Evolutionary conservation across 306 rosid species (phyloP), one percentile per base, ranked within the genome.

Genomic region (Myrica gale): DNA sequence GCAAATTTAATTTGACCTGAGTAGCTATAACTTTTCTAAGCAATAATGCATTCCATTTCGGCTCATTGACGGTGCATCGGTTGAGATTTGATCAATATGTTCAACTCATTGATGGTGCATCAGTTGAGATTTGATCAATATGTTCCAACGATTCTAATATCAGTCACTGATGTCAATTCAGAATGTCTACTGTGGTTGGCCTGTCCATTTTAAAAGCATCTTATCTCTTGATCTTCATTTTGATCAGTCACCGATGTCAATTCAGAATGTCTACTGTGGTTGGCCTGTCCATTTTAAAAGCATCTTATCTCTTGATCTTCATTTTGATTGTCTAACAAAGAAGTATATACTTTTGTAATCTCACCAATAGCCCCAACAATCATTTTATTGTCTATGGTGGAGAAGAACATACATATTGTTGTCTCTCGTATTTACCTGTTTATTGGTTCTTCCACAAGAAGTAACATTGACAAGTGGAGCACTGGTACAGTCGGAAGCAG

Each of bases 401-500:
- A 57, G 9, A 57, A 57, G 63, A 57, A 57, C 39, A 20, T 21
- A 21, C 16, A 65, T 26, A 41, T 58, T 17, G 70, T 0, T 4
- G 50, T 65, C 4, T 50, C 41, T 39, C 15, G 48, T 4, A 15
- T 62, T 12, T 43, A 5, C 56, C 12, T 69, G 56, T 32, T 56
- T 5, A 45, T 56, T 21, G 16, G 42, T 44, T 26, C 54, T 12
- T 23, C 41, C 73, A 41, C 53, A 77, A 60, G 42, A 69, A 73
- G 48, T 78, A 51, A 45, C 26, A 65, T 77, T 75, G 43, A 55
- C 77, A 52, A 78, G 65, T 73, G 45, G 61, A 52, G 75, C 46
- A 8, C 17, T 61, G 79, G 68, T 82, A 44, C 56, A 92, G 98
- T 90, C 97, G 23, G 98, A 92, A 87, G 83, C 88, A 81, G 97